Base-by-base conservation (phyloP, 1,284 basidiomycete species). In the Trametes sp. region DNA sequence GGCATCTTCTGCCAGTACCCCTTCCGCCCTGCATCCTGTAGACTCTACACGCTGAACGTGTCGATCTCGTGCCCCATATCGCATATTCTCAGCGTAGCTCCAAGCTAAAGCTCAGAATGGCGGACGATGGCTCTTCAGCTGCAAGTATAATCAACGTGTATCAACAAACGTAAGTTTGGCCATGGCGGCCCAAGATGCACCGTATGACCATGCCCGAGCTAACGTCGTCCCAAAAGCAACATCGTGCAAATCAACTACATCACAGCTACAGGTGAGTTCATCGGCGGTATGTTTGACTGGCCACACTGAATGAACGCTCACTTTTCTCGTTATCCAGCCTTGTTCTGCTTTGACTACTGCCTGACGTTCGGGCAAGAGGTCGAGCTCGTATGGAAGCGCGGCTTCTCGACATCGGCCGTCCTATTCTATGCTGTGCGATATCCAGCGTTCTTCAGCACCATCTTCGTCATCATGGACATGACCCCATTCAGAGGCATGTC, bases 321-420 rank as follows among this genome's bases (percentile, higher is more conserved):
- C 19, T 8, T 41, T 8, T 9, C 19, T 42, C 19, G 19, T 54
- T 5, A 2, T 16, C 5, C 50, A 62, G 61, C 55, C 9, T 24
- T 62, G n/a, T 53, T 62, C 19, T 53, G 38, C n/a, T 62, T 56
- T 24, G 63, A 65, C 26, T 65, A 59, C 44, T 56, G 51, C 23
- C 42, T 65, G 46, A 61, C 60, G 21, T 50, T 65, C 23, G 33
- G 46, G 19, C 28, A 42, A 11, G 64, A 65, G 46, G 57, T 62
- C 26, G 13, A 29, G 14, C 49, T 59, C 19, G 50, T 65, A 4
- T 62, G 53, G 59, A 50, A 7, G 26, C 28, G 45, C 5, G 42
- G 45, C 1, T 36, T 56, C 31, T 59, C 57, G 8, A 29, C 24
- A n/a, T 42, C 57, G 14, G 19, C 64, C 0, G 19, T 65, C 6